A percentile compares a stretch with the other conserved stretches of the same genome.
phyloP scores from a whole-genome alignment of 2,329 filamentous ascomycete genomes.

The Colletotrichum zoysiae region DNA sequence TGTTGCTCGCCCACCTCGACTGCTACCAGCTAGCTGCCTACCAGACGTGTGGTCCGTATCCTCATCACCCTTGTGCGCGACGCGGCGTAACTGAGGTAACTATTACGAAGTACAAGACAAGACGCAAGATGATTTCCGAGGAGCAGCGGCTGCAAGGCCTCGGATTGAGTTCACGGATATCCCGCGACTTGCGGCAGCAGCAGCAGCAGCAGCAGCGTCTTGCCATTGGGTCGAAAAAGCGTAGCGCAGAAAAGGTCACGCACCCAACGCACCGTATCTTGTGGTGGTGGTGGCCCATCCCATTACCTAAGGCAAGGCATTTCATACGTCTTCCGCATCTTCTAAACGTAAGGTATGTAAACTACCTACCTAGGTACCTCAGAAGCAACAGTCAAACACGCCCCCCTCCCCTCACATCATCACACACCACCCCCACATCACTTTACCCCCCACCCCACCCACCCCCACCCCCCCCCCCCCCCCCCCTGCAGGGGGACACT shows the following conservation, averaged over 20 bases:
- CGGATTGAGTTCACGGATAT: background rate
- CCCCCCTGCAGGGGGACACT: background rate
- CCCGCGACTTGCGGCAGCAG: background rate
- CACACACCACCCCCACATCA: background rate
- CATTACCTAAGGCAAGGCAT: slow-evolving; percentile 21
- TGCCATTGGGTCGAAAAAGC: background rate
- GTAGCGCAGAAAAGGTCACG: slow-evolving; percentile 1
- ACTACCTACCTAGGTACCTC: background rate
- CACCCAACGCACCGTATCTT: slow-evolving; percentile 6
- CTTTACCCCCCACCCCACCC: background rate
- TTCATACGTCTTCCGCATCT: slow-evolving; percentile 1
- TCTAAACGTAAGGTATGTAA: background rate
- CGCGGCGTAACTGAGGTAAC: background rate
- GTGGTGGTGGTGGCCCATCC: slow-evolving; percentile 4
- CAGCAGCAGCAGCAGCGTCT: background rate
- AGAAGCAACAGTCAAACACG: background rate
- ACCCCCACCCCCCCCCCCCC: background rate
- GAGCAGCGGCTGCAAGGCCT: background rate
- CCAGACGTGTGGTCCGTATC: background rate
- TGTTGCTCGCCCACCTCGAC: slow-evolving; percentile 11
- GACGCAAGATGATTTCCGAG: background rate
- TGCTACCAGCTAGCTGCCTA: slow-evolving; percentile 13
- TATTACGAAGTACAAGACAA: too few relatives aligned
- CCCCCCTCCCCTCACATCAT: background rate
- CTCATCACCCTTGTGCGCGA: slow-evolving; percentile 14